Base-by-base conservation (phyloP, 2,329 filamentous ascomycete species). In the Diaporthe longicolla region DNA sequence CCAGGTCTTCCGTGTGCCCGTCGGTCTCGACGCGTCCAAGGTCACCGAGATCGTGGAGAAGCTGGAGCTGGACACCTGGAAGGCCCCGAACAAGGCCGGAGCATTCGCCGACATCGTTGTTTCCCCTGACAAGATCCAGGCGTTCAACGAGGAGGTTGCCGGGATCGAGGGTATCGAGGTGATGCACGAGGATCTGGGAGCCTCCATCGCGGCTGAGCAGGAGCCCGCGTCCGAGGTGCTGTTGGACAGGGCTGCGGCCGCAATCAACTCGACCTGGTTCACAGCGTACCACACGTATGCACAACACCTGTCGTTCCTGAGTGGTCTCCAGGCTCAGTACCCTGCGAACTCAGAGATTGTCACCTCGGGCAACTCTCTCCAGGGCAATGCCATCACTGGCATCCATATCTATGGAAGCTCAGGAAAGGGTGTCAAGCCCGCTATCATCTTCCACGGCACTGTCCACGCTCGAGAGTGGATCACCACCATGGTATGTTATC, bases 391-490 rank as follows among this genome's bases (percentile, higher is more conserved):
- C 72, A 94, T 96, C 71, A 88, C 89, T 15, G 94, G 92, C 0
- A 82, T 91, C 55, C 89, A 90, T 75, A 82, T 91, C 70, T 91
- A 84, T 81, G 89, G 89, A 2, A 82, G 78, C 68, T 78, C 78
- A 1, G 84, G 84, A 1, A 83, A 82, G 68, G 85, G 86, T 40
- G 80, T 77, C 37, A 88, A 88, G 75, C 88, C 88, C 0, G 89
- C 87, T 24, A 80, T 90, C 57, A 83, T 91, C 57, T 86, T 88
- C 78, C 89, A 91, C 79, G 87, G 86, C 17, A 91, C 87, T 32
- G 87, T 90, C 17, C 90, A 92, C 79, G 88, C 89, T 11, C 84
- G 89, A 57, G 89, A 92, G 79, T 91, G 89, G 90, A 89, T 91
- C 70, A 85, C 85, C 8, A 85, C 87, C 15, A 88, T 89, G 82